A percentile compares a stretch with the other conserved stretches of the same genome.
These are phyloP conservation scores for Alternaria gaisen DNA, from an alignment of 2,329 filamentous ascomycete genomes.

Conservation along the genomic window DNA sequence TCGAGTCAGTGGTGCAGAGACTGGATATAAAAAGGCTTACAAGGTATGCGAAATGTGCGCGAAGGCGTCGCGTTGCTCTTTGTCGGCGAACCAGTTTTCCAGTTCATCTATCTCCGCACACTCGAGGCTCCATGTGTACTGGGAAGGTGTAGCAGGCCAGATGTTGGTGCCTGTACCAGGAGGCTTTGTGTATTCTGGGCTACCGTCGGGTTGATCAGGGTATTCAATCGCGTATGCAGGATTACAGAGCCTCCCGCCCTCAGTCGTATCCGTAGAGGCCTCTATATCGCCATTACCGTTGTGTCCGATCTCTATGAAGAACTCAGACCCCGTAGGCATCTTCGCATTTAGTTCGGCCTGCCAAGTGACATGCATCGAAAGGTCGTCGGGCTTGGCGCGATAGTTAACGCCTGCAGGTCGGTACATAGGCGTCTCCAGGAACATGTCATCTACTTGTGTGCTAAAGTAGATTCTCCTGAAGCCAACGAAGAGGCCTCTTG, in stretches of 20 bases:
- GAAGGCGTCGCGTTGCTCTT: conserved; percentile 62
- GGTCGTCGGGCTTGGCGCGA: conserved; percentile 54
- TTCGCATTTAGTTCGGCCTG: conserved; percentile 39
- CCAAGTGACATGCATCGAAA: conserved; percentile 43
- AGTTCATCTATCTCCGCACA: conserved; percentile 63
- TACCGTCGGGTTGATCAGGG: conserved; percentile 50
- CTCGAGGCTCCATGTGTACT: conserved; percentile 59
- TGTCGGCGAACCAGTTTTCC: conserved; percentile 63
- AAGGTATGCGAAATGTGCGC: conserved; percentile 71
- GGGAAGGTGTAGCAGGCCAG: conserved; percentile 53
- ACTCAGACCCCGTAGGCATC: conserved; percentile 48
- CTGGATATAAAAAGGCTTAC: conserved; percentile 24
- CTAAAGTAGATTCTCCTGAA: conserved; percentile 64
- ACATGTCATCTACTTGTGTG: conserved; percentile 71
- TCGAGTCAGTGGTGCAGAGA: conserved; percentile 11
- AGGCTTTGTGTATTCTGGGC: conserved; percentile 57
- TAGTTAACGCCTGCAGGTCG: conserved; percentile 59
- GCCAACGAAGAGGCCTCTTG: conserved; percentile 66
- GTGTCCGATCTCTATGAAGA: conserved; percentile 50
- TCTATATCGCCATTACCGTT: conserved; percentile 53
- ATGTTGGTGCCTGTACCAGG: conserved; percentile 50
- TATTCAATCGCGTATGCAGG: conserved; percentile 52
- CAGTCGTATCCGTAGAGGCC: conserved; percentile 37
- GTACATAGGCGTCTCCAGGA: conserved; percentile 58
- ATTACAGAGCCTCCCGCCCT: conserved; percentile 35